A percentile compares a stretch with the other conserved stretches of the same genome.
These are phyloP conservation scores for Teratosphaeriaceae sp. DNA, from an alignment of 2,329 filamentous ascomycete species.

Conservation along the genomic window DNA sequence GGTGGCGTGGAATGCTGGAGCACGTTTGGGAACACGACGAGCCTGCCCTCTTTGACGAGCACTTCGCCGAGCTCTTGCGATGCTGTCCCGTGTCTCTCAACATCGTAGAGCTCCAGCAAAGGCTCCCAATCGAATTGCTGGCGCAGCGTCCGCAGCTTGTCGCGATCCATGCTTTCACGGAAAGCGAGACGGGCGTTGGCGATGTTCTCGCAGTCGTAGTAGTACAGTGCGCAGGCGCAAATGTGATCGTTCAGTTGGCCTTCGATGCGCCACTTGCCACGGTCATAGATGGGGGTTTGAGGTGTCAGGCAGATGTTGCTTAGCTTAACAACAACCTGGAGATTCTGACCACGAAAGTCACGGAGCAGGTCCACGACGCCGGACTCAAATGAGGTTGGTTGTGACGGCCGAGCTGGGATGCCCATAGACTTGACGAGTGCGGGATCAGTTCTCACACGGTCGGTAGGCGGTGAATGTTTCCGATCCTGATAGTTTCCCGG, in stretches of 20 bases:
- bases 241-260: slow-evolving; percentile 55
- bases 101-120: slow-evolving; percentile 25
- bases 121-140: slow-evolving; percentile 10
- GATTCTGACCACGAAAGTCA: slow-evolving; percentile 35
- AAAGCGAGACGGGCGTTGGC: slow-evolving; percentile 47
- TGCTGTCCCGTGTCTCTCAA: slow-evolving; percentile 17
- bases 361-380: slow-evolving; percentile 11
- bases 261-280: slow-evolving; percentile 50
- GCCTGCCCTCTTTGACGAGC: slow-evolving; percentile 40
- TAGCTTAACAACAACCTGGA: slow-evolving; percentile 61
- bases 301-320: slow-evolving; percentile 54
- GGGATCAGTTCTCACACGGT: too few species aligned
- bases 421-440: too few species aligned
- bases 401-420: too few species aligned
- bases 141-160: slow-evolving; percentile 14
- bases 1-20: slow-evolving; percentile 47
- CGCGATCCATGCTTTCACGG: slow-evolving; percentile 28
- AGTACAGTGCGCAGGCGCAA: slow-evolving; percentile 55
- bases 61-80: slow-evolving; percentile 42
- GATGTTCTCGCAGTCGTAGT: slow-evolving; percentile 56
- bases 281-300: slow-evolving; percentile 47
- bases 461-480: too few species aligned
- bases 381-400: too few species aligned
- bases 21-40: slow-evolving; percentile 51
- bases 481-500: too few species aligned